Evolutionary conservation across 2,329 filamentous ascomycete species (phyloP).

Genomic region (Diaporthe ilicicola): DNA sequence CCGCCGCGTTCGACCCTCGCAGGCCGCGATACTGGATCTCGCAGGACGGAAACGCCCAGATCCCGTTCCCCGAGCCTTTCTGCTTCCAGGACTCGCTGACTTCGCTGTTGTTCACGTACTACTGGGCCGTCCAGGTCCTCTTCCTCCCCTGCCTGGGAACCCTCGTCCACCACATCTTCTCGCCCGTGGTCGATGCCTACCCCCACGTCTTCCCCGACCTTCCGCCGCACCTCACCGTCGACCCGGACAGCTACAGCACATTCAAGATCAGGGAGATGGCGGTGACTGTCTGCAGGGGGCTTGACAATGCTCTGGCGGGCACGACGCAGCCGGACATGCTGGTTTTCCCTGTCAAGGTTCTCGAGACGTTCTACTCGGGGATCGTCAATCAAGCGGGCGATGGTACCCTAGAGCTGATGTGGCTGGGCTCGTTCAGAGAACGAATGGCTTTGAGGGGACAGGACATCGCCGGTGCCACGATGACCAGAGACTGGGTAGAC

Average conservation of each 20-base stretch:
- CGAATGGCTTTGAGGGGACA: conserved; percentile 51
- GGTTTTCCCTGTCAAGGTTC: conserved; percentile 52
- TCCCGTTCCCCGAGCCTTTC: conserved; percentile 56
- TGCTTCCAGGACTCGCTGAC: conserved; percentile 54
- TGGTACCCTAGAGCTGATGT: conserved; percentile 55
- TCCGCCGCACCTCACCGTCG: conserved; percentile 49
- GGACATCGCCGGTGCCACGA: conserved; percentile 49
- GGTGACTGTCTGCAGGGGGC: conserved; percentile 57
- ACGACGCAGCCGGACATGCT: conserved; percentile 58
- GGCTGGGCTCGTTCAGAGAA: conserved; percentile 55
- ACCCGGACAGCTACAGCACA: conserved; percentile 53
- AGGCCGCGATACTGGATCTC: conserved; percentile 51
- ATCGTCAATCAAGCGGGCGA: conserved; percentile 48
- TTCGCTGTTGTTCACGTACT: conserved; percentile 59
- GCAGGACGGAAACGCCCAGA: conserved; percentile 40
- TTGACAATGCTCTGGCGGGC: conserved; percentile 55
- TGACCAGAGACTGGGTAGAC: conserved; percentile 50
- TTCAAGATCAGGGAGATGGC: conserved; percentile 58
- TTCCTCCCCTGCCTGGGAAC: conserved; percentile 58
- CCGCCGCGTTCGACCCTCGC: conserved; percentile 40
- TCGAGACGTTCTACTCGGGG: conserved; percentile 50
- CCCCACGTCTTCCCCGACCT: conserved; percentile 50
- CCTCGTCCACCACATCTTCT: conserved; percentile 54
- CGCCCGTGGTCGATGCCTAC: conserved; percentile 52
- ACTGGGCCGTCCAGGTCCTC: conserved; percentile 60